Evolutionary conservation across 225 moss, liverwort and hornwort species (phyloP), one percentile per base, ranked within the genome.

Genomic region (Pseudisothecium myosuroides): DNA sequence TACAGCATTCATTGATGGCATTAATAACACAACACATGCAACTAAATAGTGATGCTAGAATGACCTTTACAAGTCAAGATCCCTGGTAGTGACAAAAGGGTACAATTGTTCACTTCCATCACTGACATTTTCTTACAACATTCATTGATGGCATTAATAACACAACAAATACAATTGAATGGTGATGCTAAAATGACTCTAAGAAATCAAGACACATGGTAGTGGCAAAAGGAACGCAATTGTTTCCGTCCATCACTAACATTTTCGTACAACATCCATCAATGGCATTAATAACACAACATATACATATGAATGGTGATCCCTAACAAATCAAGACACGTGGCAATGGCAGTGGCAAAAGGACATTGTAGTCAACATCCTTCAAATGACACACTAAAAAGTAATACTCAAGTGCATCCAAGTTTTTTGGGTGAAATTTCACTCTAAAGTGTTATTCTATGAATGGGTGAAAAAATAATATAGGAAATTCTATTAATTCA

Each of bases 21-120:
- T 49, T 12, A 31, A 49, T 47, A 17, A 74, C 0, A 27, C 43
- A 43, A 43, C 0, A 2, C 0, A 1, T 4, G 2, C 5, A 20
- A 43, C 1, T 60, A 3, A 72, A 28, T 72, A 1, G 27, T 41
- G 26, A 72, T 72, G 9, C 9, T 43, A 27, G 3, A 72, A 41
- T 72, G 16, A 41, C 24, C 27, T 27, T 26, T 41, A 14, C 1
- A 43, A 72, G 3, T 27, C 17, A 29, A 73, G 18, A 34, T 3
- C 0, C 18, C 1, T 34, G 18, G 69, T 0, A 26, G 5, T 72
- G 43, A 43, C 43, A 22, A 72, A n/a, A 39, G 5, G 3, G 39
- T 4, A 39, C 13, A 1, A 6, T n/a, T 13, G 4, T 23, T 7
- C 6, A 3, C 71, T 26, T 41, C 26, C 14, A 39, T 39, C 8